Evolutionary conservation across 2,329 filamentous ascomycete species (phyloP).

Genomic region (Onygenales sp.): DNA sequence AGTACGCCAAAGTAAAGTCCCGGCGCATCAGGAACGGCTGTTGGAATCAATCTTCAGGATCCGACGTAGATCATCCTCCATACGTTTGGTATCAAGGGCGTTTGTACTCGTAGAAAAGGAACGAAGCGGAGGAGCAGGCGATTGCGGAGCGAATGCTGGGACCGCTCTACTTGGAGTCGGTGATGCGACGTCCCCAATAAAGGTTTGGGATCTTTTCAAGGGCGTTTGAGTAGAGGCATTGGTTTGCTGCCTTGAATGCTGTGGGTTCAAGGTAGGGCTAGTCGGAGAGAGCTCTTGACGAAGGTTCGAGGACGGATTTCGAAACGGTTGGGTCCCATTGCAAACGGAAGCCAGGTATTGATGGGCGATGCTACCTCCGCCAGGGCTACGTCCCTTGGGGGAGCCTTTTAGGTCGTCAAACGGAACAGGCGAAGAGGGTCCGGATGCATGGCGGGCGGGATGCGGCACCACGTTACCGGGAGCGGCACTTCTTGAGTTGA

Average conservation of each 20-base stretch:
- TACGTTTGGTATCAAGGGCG: slow-evolving; percentile 31
- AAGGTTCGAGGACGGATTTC: slow-evolving; percentile 22
- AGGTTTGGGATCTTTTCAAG: slow-evolving; percentile 6
- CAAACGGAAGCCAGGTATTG: slow-evolving; percentile 16
- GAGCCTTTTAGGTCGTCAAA: slow-evolving; percentile 7
- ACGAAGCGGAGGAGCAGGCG: slow-evolving; percentile 16
- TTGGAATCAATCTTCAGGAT: slow-evolving; percentile 36
- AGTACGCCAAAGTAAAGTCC: not conserved
- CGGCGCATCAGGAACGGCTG: slow-evolving; percentile 9
- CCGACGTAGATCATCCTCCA: slow-evolving; percentile 40
- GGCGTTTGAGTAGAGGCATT: slow-evolving; percentile 15
- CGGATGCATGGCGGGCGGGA: slow-evolving; percentile 14
- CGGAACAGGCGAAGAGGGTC: slow-evolving; percentile 20
- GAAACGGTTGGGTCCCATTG: slow-evolving; percentile 14
- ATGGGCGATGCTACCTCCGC: slow-evolving; percentile 11
- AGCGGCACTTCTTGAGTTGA: slow-evolving; percentile 6
- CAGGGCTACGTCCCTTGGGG: slow-evolving; percentile 9
- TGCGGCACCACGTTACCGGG: not conserved
- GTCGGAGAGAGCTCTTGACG: slow-evolving; percentile 22
- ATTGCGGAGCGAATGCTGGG: slow-evolving; percentile 11
- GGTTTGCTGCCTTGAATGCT: slow-evolving; percentile 9
- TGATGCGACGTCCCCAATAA: slow-evolving; percentile 1
- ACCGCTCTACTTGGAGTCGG: slow-evolving; percentile 6
- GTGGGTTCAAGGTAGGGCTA: slow-evolving; percentile 10
- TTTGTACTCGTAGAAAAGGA: slow-evolving; percentile 15